A percentile compares a stretch with the other conserved stretches of the same genome.
These are phyloP conservation scores for Adansonia madagascariensis DNA, from an alignment of 441 rosid species.

Conservation along the genomic window DNA sequence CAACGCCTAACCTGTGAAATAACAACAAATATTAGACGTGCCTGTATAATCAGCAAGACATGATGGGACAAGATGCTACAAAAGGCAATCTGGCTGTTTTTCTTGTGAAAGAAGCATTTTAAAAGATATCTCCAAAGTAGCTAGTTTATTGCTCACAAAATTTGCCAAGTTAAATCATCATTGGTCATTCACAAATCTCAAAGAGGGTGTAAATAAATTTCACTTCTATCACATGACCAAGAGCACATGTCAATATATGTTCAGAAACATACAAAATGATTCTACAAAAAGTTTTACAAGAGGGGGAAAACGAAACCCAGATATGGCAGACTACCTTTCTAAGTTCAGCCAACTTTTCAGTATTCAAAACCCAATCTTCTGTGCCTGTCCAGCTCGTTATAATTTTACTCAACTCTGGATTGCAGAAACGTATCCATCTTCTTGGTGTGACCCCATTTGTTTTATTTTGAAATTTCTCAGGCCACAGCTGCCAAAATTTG, in stretches of 20 bases:
- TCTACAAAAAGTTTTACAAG: slow-evolving; percentile 17
- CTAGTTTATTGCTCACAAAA: background rate
- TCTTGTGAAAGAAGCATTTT: slow-evolving; percentile 15
- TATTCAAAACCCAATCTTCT: slow-evolving; percentile 83
- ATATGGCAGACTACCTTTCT: slow-evolving; percentile 52
- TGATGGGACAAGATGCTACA: background rate
- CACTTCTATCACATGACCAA: background rate
- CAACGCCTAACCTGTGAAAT: background rate
- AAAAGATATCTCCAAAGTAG: background rate
- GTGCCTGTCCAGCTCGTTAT: slow-evolving; percentile 81
- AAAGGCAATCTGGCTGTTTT: slow-evolving; percentile 1
- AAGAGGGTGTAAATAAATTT: background rate
- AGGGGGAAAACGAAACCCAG: background rate
- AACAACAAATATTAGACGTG: background rate
- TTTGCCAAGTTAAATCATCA: background rate
- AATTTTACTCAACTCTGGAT: slow-evolving; percentile 77
- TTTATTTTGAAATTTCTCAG: slow-evolving; percentile 86
- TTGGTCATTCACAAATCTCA: slow-evolving; percentile 1
- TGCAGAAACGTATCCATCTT: slow-evolving; percentile 91
- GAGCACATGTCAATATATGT: background rate
- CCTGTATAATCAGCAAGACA: background rate
- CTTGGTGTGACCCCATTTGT: slow-evolving; percentile 98
- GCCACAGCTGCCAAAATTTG: slow-evolving; percentile 73
- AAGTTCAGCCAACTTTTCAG: slow-evolving; percentile 72
- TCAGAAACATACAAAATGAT: background rate